Evolutionary conservation across 2,329 filamentous ascomycete species (phyloP).

Genomic region (Trichoderma polysporum): DNA sequence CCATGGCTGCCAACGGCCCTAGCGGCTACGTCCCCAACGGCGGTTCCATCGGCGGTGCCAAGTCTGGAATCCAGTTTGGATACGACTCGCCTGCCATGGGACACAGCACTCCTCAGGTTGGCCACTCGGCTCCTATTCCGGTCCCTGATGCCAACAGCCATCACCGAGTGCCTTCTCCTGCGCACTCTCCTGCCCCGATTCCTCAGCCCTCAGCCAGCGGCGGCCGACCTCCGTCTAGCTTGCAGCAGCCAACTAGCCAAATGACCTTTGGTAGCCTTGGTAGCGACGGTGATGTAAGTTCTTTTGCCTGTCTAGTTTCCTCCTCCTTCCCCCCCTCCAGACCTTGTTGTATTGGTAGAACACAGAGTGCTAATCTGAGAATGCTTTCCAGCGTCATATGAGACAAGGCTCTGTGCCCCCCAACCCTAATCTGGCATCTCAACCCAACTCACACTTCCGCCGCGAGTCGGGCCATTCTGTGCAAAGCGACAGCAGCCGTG

Average conservation of each 20-base stretch:
- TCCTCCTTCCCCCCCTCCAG: conserved; percentile 18
- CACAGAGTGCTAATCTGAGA: conserved; percentile 25
- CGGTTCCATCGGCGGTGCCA: conserved; percentile 57
- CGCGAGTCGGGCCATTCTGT: conserved; percentile 83
- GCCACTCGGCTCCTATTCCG: conserved; percentile 56
- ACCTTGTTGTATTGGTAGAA: too few species aligned
- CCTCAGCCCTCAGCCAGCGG: conserved; percentile 82
- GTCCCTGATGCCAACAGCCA: conserved; percentile 55
- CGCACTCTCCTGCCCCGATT: conserved; percentile 88
- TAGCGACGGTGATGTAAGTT: conserved; percentile 77
- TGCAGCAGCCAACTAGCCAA: conserved; percentile 65
- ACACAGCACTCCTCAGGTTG: conserved; percentile 64
- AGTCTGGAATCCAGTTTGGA: conserved; percentile 76
- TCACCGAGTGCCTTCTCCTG: conserved; percentile 77
- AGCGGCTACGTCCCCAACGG: conserved; percentile 77
- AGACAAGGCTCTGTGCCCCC: conserved; percentile 65
- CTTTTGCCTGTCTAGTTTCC: conserved; percentile 15
- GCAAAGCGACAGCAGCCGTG: conserved; percentile 57
- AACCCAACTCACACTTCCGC: conserved; percentile 72
- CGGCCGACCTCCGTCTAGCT: conserved; percentile 77
- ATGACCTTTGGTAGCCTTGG: conserved; percentile 83
- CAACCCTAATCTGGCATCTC: conserved; percentile 60
- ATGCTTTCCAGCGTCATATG: conserved; percentile 59
- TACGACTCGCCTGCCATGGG: conserved; percentile 66
- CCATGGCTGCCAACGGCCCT: conserved; percentile 81